Evolutionary conservation across 805 yeast species (phyloP).

Genomic region (Starmerella cellae): DNA sequence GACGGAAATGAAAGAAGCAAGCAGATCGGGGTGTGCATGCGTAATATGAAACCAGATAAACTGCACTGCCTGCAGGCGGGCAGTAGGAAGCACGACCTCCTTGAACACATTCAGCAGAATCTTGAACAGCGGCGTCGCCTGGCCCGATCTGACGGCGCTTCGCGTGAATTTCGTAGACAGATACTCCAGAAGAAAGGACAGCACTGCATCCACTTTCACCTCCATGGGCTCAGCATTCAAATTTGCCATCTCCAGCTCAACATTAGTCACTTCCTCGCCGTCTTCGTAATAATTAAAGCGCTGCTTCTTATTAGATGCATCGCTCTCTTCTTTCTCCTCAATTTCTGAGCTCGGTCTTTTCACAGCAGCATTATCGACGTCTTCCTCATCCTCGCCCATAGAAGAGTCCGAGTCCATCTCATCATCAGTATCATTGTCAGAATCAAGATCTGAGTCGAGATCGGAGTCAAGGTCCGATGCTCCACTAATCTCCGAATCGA

Average conservation of each 20-base stretch:
- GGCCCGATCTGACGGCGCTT: constrained; percentile 43
- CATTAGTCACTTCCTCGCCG: constrained; percentile 26
- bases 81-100: constrained; percentile 78
- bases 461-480: constrained; percentile 17
- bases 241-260: constrained; percentile 29
- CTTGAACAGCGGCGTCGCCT: constrained; percentile 55
- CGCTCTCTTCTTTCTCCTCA: constrained; percentile 22
- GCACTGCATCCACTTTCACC: constrained; percentile 56
- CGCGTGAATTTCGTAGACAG: constrained; percentile 39
- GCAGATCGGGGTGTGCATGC: constrained; percentile 67
- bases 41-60: constrained; percentile 68
- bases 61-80: constrained; percentile 78
- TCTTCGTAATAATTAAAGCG: constrained; percentile 9
- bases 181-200: constrained; percentile 43
- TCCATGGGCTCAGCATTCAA: constrained; percentile 40
- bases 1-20: constrained; percentile 71
- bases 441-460: constrained; percentile 8
- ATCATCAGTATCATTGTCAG: constrained; percentile 22
- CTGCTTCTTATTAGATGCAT: constrained; percentile 6
- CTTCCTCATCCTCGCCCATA: neutral
- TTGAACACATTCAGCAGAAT: constrained; percentile 65
- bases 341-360: constrained; percentile 24
- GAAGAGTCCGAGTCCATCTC: neutral
- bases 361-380: constrained; percentile 13
- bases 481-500: constrained; percentile 23